Evolutionary conservation across 257 asterid genomes (phyloP).

Genomic region (Lantana camara): DNA sequence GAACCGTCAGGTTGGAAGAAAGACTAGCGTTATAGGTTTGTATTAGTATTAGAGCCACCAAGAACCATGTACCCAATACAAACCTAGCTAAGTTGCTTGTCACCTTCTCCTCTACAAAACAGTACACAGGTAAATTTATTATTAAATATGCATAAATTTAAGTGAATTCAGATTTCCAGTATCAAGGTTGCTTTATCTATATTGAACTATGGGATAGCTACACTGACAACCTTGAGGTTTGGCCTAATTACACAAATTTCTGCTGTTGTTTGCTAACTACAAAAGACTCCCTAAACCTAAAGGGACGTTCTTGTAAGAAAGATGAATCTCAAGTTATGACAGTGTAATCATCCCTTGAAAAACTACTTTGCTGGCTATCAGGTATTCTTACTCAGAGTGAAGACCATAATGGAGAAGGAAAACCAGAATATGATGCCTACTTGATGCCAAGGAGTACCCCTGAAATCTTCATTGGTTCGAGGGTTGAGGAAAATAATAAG

Average conservation of each 20-base stretch:
- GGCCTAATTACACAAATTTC: no score
- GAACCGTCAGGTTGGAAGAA: slow-evolving; percentile 52
- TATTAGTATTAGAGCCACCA: no score
- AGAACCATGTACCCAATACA: slow-evolving; percentile 49
- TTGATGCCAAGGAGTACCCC: slow-evolving; percentile 45
- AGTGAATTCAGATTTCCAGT: no score
- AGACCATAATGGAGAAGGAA: slow-evolving; percentile 59
- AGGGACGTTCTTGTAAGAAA: background rate
- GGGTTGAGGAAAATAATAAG: slow-evolving; percentile 49
- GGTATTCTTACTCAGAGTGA: slow-evolving; percentile 45
- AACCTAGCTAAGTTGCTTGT: slow-evolving; percentile 45
- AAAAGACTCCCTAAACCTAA: background rate
- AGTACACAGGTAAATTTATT: background rate
- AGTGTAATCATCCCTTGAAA: no score
- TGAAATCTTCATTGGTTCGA: slow-evolving; percentile 42
- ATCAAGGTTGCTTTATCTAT: no score
- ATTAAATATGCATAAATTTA: background rate
- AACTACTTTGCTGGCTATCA: no score
- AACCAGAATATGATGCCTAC: slow-evolving; percentile 55
- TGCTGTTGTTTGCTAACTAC: no score
- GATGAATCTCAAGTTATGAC: no score
- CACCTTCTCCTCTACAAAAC: slow-evolving; percentile 42
- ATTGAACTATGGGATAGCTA: no score
- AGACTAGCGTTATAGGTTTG: slow-evolving; percentile 59
- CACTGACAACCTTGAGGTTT: no score